Base-by-base conservation (phyloP, 2,329 filamentous ascomycete species). In the Clonostachys chloroleuca region DNA sequence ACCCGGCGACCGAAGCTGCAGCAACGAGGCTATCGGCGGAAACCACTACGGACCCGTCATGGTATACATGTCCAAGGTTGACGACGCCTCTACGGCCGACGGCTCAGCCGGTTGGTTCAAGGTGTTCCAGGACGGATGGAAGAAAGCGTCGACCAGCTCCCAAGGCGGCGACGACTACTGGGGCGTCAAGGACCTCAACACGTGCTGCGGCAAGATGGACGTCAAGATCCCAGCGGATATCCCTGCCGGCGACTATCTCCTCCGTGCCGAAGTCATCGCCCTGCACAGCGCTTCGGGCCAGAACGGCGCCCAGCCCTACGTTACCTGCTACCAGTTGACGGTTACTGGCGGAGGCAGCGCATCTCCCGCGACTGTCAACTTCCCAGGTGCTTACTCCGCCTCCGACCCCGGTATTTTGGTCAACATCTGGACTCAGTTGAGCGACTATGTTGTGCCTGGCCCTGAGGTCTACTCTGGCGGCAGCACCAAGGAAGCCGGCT, bases 31-130 rank as follows among this genome's bases (percentile, higher is more conserved):
- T 18, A 77, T 81, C 45, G 77, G 77, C 33, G 76, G 77, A 34
- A 69, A 69, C 39, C 77, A 80, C 59, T 77, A 73, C 54, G 75
- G 76, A 10, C 76, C 77, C 2, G 74, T 80, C 34, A 68, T 76
- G 43, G 66, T 76, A 1, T 79, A 79, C 58, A 64, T 78, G 47
- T 69, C 68, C 56, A 70, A 75, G 52, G 76, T 80, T 17, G 50
- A 62, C 24, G 69, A 79, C 54, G 69, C 77, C 5, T 58, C 66
- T 34, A 69, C 63, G 0, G 72, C 74, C 42, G 65, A 69, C 48
- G 69, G 70, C 12, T 62, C 65, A 2, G 56, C 63, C 4, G 58
- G 62, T 5, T 80, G 72, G 73, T 78, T 79, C 66, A 80, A 80
- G 65, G 69, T 80, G 50, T 74, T 69, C 52, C 67, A 74, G 49